phyloP scores from a whole-genome alignment of 1,139 yeast genomes.

The Diutina ranongensis region DNA sequence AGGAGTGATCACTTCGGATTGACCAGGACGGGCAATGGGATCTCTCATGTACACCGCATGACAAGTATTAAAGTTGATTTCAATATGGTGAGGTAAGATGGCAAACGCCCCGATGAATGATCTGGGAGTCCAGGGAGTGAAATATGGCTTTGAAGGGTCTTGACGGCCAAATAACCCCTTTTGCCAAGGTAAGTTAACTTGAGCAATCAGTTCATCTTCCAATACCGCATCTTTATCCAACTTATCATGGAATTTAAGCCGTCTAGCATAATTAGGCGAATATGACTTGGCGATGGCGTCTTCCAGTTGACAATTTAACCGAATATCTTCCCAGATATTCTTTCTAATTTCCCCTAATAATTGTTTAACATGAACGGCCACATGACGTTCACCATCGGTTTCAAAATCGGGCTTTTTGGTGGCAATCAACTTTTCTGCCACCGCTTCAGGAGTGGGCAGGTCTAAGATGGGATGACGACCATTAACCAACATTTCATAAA shows the following conservation, averaged over 20 bases:
- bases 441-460: not conserved
- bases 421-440: constrained; percentile 11
- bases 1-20: constrained; percentile 91
- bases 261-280: constrained; percentile 46
- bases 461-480: not conserved
- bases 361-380: constrained; percentile 39
- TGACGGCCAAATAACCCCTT: constrained; percentile 66
- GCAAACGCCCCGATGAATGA: constrained; percentile 91
- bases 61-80: constrained; percentile 80
- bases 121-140: constrained; percentile 95
- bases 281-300: constrained; percentile 22
- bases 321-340: constrained; percentile 37
- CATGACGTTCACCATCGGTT: constrained; percentile 25
- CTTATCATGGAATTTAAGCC: constrained; percentile 36
- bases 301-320: constrained; percentile 20
- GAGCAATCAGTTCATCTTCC: constrained; percentile 43
- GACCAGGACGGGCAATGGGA: constrained; percentile 96
- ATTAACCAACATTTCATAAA: not conserved
- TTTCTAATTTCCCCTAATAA: constrained; percentile 44
- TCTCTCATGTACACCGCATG: constrained; percentile 93
- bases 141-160: constrained; percentile 68
- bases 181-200: constrained; percentile 63
- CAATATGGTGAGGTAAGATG: constrained; percentile 82
- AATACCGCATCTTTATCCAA: constrained; percentile 36
- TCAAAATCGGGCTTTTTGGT: constrained; percentile 27